phyloP scores from a whole-genome alignment of 768 basidiomycete genomes.

The Infundibulicybe gibba region DNA sequence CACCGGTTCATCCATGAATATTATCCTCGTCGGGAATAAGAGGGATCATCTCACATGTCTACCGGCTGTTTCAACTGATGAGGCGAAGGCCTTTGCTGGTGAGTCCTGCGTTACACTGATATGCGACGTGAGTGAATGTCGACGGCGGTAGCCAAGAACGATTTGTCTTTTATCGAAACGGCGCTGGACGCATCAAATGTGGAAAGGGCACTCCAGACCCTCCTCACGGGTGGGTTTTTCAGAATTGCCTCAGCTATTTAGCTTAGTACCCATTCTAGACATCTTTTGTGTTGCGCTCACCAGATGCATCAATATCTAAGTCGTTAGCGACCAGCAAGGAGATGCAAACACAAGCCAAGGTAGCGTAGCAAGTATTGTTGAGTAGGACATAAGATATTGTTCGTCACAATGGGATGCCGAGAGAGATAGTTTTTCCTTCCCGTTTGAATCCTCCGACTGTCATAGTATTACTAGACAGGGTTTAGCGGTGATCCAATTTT shows the following conservation, averaged over 20 bases:
- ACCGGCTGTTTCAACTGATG: slow-evolving; percentile 94
- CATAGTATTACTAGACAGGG: no score
- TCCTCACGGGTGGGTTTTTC: slow-evolving; percentile 78
- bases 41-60: slow-evolving; percentile 98
- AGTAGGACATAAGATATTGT: not conserved
- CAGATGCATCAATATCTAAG: slow-evolving; percentile 93
- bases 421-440: no score
- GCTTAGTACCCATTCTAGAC: no score
- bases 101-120: slow-evolving; percentile 24
- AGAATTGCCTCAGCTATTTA: no score
- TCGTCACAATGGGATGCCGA: not conserved
- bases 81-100: slow-evolving; percentile 91
- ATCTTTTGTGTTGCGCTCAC: slow-evolving; percentile 94
- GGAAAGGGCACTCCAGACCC: slow-evolving; percentile 95
- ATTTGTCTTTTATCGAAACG: slow-evolving; percentile 95
- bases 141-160: slow-evolving; percentile 69
- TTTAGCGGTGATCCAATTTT: no score
- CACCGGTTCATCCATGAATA: slow-evolving; percentile 89
- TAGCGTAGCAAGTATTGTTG: slow-evolving; percentile 67
- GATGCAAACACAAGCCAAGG: slow-evolving; percentile 55
- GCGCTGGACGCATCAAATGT: slow-evolving; percentile 99
- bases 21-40: slow-evolving; percentile 98
- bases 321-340: slow-evolving; percentile 71
- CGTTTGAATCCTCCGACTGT: no score
- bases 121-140: slow-evolving; percentile 4